Base-by-base conservation (phyloP, 2,329 filamentous ascomycete genomes). In the Incumbomyces delicatus region DNA sequence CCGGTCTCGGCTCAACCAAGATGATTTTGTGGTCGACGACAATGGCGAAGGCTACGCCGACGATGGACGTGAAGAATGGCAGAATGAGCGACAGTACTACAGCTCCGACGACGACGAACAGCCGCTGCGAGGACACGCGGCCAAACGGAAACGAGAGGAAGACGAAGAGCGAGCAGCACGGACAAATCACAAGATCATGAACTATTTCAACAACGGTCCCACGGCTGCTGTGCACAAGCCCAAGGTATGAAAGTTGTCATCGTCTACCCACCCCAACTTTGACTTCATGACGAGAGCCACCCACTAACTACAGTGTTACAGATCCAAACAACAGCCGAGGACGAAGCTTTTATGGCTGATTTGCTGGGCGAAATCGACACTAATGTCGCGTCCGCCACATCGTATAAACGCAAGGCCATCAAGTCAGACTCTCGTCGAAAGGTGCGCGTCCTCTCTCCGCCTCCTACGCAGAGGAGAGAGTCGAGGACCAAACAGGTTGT, bases 1-100 rank as follows among this genome's bases (percentile, higher is more conserved):
- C 12, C 80, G 92, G 35, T 80, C 83, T 47, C 83, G 92, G 39
- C 74, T 98, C 43, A 86, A 96, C 61, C 76, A 94, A 60, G 92
- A 98, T 59, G 92, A 98, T 68, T 98, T 98, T 60, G 90, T 98
- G 44, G 89, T 98, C 50, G 92, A 96, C 70, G 92, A 98, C 69
- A 94, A 95, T 70, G 90, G 90, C 60, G 87, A 90, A 63, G 90
- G 92, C 32, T 98, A 98, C 61, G 90, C 87, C 55, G 90, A 96
- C 63, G 92, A 96, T 61, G 92, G 92, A 50, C 83, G 92, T 46
- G 89, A 95, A 67, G 92, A 96, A 58, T 90, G 90, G 89, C 81
- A 90, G 66, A 78, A 84, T 57, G 75, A 83, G 54, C 71, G 74
- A 55, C 74, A 74, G 50, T 70, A 78, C 61, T 73, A 76, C 53